Evolutionary conservation across 176 grass and related monocot genomes (phyloP).

Genomic region (Hsuehochloa calcarea): DNA sequence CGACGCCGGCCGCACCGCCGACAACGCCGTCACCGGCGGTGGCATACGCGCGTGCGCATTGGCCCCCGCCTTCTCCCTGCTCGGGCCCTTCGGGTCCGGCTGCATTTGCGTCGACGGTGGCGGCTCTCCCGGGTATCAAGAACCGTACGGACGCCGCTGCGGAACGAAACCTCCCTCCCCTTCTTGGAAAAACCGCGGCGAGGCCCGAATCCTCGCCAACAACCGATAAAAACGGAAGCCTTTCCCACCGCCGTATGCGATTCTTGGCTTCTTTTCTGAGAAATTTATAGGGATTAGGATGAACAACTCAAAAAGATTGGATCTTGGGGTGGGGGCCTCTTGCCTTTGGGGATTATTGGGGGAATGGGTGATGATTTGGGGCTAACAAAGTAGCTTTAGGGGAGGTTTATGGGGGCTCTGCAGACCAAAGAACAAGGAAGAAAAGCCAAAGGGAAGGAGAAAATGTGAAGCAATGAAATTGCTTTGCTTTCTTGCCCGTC

Average conservation of each 20-base stretch:
- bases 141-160: neutral
- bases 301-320: slow-evolving; percentile 31
- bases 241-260: neutral
- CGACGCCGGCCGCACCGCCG: slow-evolving; percentile 47
- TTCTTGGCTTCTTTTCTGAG: neutral
- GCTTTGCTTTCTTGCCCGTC: neutral
- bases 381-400: slow-evolving; percentile 24
- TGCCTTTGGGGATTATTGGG: slow-evolving; percentile 7
- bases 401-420: slow-evolving; percentile 34
- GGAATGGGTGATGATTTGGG: slow-evolving; percentile 5
- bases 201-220: slow-evolving; percentile 13
- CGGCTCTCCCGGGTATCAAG: slow-evolving; percentile 24
- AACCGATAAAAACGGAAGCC: slow-evolving; percentile 15
- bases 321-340: slow-evolving; percentile 23
- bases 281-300: slow-evolving; percentile 33
- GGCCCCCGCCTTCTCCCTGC: slow-evolving; percentile 28
- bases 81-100: slow-evolving; percentile 49
- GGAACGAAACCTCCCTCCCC: neutral
- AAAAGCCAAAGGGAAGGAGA: slow-evolving; percentile 6
- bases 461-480: slow-evolving; percentile 27
- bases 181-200: slow-evolving; percentile 6
- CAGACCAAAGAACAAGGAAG: neutral
- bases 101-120: slow-evolving; percentile 38
- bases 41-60: slow-evolving; percentile 39
- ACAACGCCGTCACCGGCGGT: slow-evolving; percentile 37